Evolutionary conservation across 208 protist species (phyloP), one percentile per base, ranked within the genome.

Genomic region (Acanthamoeba triangularis): DNA sequence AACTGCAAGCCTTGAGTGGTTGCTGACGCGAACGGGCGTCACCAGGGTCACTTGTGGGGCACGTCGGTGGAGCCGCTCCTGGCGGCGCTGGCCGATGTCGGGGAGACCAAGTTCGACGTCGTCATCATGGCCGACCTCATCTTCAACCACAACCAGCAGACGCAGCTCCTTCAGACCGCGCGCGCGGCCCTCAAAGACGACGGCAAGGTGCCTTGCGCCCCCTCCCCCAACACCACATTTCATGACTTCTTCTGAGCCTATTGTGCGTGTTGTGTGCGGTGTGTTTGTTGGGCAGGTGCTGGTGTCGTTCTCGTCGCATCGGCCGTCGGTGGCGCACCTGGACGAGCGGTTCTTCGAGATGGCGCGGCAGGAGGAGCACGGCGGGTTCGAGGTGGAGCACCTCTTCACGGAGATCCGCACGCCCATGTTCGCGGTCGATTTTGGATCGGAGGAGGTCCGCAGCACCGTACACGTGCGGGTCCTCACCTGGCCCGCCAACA

Each of bases 361-460:
- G 16, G 94, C 96, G 23, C 78, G 30, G 0, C 20, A 35, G 5
- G 54, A 95, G 56, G 85, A 82, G 74, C 47, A 35, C 92, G 91
- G 67, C 3, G 49, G 44, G 33, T 96, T 96, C 37, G 41, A 52
- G 25, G 47, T 72, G 1, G 94, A 96, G 54, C 95, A 96, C 30
- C 65, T 95, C 30, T 96, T 96, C 41, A 95, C 54, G 3, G 94
- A 95, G 63, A 8, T 33, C 35, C 74, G 33, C 30, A 92, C 84
- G 90, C 78, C 96, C 63, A 96, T 96, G 96, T 96, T 96, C 94
- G 76, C 90, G 33, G 56, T 92, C 16, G 96, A 96, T n/a, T n/a
- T n/a, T n/a, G n/a, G n/a, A n/a, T n/a, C n/a, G n/a, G n/a, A n/a
- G n/a, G n/a, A n/a, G n/a, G n/a, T n/a, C n/a, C n/a, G n/a, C n/a